Conservation (phyloP, 805 yeast genomes). For the Pichia paraexigua region DNA sequence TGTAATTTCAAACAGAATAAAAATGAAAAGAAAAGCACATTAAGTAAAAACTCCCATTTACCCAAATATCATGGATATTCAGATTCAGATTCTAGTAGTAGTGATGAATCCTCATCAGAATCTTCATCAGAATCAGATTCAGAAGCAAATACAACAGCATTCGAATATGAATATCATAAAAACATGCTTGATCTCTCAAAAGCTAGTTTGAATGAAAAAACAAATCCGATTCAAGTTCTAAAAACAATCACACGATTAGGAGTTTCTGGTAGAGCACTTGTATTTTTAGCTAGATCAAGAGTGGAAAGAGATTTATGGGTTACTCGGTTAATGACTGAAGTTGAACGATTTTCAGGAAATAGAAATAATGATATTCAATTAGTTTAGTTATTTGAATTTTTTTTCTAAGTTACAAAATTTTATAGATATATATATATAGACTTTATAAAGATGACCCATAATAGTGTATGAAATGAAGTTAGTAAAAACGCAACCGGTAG, state of each 20-base stretch:
- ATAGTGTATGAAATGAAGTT: neutral
- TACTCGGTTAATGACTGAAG: slow-evolving; percentile 33
- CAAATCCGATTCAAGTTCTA: slow-evolving; percentile 26
- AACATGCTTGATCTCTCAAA: neutral
- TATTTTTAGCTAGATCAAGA: slow-evolving; percentile 74
- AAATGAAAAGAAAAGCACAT: neutral
- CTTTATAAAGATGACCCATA: neutral
- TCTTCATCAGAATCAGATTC: neutral
- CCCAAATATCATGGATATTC: neutral
- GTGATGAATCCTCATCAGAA: neutral
- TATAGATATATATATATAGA: neutral
- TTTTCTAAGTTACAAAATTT: no score
- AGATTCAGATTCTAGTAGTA: neutral
- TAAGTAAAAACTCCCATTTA: neutral
- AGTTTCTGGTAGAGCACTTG: slow-evolving; percentile 56
- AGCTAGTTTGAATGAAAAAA: neutral
- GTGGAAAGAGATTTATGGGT: slow-evolving; percentile 87
- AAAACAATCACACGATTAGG: slow-evolving; percentile 50
- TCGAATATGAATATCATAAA: neutral
- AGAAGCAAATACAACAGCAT: neutral
- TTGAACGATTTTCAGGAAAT: slow-evolving; percentile 29
- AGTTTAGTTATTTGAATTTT: neutral
- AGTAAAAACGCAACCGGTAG: neutral
- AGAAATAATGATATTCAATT: slow-evolving; percentile 10
- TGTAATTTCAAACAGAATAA: neutral